phyloP scores from a whole-genome alignment of 768 basidiomycete genomes.

The Tylopilus sp. region DNA sequence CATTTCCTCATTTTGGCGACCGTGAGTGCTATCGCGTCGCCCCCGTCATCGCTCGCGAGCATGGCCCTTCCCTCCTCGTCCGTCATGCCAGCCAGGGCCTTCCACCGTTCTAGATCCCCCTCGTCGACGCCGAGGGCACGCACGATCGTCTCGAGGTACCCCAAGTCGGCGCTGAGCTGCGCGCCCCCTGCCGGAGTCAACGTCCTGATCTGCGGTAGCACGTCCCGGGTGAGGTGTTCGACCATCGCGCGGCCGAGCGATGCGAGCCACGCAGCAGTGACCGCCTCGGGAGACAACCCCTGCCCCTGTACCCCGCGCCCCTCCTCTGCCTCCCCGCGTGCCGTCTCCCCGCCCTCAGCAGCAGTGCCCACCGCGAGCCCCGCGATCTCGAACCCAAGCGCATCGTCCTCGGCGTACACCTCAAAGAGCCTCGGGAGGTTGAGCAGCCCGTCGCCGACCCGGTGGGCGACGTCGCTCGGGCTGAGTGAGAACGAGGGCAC shows the following conservation, averaged over 20 bases:
- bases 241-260: slow-evolving; percentile 84
- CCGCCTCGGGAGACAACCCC: slow-evolving; percentile 60
- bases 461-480: slow-evolving; percentile 84
- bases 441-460: slow-evolving; percentile 89
- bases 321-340: slow-evolving; percentile 18
- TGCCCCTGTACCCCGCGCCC: slow-evolving; percentile 30
- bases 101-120: slow-evolving; percentile 78
- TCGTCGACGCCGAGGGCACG: slow-evolving; percentile 87
- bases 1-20: slow-evolving; percentile 35
- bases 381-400: slow-evolving; percentile 81
- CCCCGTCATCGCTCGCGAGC: slow-evolving; percentile 16
- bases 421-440: slow-evolving; percentile 94
- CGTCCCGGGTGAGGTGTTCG: slow-evolving; percentile 60
- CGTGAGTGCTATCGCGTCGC: slow-evolving; percentile 15
- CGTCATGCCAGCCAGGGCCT: slow-evolving; percentile 59
- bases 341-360: slow-evolving; percentile 40
- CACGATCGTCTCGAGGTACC: slow-evolving; percentile 88
- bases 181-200: slow-evolving; percentile 67
- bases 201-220: slow-evolving; percentile 68
- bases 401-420: slow-evolving; percentile 90
- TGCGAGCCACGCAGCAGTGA: slow-evolving; percentile 88
- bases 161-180: slow-evolving; percentile 84
- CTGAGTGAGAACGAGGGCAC: slow-evolving; percentile 93
- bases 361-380: slow-evolving; percentile 62
- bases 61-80: slow-evolving; percentile 38